phyloP scores from a whole-genome alignment of 208 protist genomes.

The Jaenimonas drosophilae region DNA sequence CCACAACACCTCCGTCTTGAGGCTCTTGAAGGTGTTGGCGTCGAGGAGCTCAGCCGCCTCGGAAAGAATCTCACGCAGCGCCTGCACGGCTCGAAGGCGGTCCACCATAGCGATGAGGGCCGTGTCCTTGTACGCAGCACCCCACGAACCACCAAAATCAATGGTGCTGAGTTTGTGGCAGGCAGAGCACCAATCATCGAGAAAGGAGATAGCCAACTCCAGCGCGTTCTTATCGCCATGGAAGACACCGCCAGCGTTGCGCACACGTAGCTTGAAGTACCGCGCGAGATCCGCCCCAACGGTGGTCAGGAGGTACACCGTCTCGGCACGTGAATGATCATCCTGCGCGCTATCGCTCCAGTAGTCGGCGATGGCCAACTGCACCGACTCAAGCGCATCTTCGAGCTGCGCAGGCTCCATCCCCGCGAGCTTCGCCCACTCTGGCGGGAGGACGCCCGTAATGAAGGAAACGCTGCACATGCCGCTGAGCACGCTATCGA shows the following conservation, averaged over 20 bases:
- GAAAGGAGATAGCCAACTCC: slow-evolving; percentile 53
- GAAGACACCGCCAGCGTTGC: slow-evolving; percentile 37
- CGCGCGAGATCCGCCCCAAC: slow-evolving; percentile 58
- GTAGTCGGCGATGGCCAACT: slow-evolving; percentile 71
- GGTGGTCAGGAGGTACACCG: slow-evolving; percentile 69
- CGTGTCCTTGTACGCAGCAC: slow-evolving; percentile 39
- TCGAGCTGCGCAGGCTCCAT: slow-evolving; percentile 40
- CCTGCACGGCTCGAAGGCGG: slow-evolving; percentile 37
- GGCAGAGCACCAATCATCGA: slow-evolving; percentile 66
- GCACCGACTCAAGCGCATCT: slow-evolving; percentile 70
- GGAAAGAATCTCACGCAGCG: slow-evolving; percentile 53
- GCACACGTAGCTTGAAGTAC: slow-evolving; percentile 44
- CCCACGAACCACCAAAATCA: slow-evolving; percentile 68
- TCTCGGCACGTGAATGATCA: slow-evolving; percentile 46
- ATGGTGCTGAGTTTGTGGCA: slow-evolving; percentile 72
- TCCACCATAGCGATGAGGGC: slow-evolving; percentile 34
- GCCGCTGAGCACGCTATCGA: slow-evolving; percentile 46
- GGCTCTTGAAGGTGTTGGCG: slow-evolving; percentile 23
- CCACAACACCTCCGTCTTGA: slow-evolving; percentile 68
- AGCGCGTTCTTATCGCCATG: slow-evolving; percentile 31
- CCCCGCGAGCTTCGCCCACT: slow-evolving; percentile 28
- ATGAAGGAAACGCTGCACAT: slow-evolving; percentile 78
- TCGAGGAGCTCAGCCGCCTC: slow-evolving; percentile 67
- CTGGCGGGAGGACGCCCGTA: slow-evolving; percentile 34
- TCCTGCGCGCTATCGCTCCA: slow-evolving; percentile 82